Percentiles rank a stretch among this genome's conserved stretches.
phyloP scores from a whole-genome alignment of 768 basidiomycete species.

The Roridomyces roridus region DNA sequence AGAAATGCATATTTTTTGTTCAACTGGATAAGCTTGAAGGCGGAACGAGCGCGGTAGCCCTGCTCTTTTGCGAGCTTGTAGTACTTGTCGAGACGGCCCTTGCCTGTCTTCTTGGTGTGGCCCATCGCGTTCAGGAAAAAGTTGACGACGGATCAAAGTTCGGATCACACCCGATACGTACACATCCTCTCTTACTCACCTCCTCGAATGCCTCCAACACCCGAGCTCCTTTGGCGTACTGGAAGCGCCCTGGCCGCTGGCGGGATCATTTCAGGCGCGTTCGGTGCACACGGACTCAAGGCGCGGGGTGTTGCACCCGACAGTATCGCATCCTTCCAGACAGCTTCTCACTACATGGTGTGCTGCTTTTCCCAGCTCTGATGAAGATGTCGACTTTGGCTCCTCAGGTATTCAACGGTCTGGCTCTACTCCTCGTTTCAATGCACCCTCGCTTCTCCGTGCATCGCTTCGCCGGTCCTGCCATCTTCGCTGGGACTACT shows the following conservation, averaged over 20 bases:
- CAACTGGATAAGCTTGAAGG: slow-evolving; percentile 97
- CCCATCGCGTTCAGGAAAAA: slow-evolving; percentile 52
- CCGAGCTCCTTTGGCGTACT: slow-evolving; percentile 1
- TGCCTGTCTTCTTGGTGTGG: slow-evolving; percentile 92
- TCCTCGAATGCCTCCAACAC: neutral
- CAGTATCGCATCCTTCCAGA: slow-evolving; percentile 63
- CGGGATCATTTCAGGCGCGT: slow-evolving; percentile 69
- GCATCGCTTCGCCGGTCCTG: slow-evolving; percentile 72
- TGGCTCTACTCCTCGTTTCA: slow-evolving; percentile 67
- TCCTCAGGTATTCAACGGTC: slow-evolving; percentile 74
- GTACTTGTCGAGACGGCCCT: slow-evolving; percentile 95
- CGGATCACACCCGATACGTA: neutral
- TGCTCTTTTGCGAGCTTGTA: slow-evolving; percentile 98
- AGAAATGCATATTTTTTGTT: slow-evolving; percentile 98
- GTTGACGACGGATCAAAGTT: slow-evolving; percentile 5
- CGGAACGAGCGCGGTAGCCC: slow-evolving; percentile 98
- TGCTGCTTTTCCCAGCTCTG: slow-evolving; percentile 6
- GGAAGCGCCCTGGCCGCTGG: slow-evolving; percentile 38
- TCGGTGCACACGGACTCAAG: slow-evolving; percentile 71
- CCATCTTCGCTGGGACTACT: slow-evolving; percentile 60
- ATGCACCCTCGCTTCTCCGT: slow-evolving; percentile 63
- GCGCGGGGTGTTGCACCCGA: slow-evolving; percentile 54
- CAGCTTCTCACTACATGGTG: slow-evolving; percentile 70
- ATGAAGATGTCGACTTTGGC: too few relatives aligned
- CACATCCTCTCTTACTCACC: neutral